Conservation (phyloP, 495 filamentous ascomycete species). For the Podospora tetraspora region DNA sequence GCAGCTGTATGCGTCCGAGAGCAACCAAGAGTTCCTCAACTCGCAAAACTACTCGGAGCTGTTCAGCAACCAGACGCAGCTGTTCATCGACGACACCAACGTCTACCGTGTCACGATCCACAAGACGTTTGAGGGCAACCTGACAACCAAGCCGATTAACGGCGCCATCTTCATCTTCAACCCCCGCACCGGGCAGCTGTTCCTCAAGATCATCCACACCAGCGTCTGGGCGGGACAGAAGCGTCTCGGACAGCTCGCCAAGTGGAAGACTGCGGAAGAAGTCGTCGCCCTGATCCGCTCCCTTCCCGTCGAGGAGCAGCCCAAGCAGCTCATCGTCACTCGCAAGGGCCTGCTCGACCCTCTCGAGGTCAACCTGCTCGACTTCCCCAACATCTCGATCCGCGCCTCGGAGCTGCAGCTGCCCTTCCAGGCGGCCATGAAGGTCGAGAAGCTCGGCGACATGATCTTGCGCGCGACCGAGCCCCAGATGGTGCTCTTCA, state of each 20-base stretch:
- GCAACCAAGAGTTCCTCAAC: constrained; percentile 98
- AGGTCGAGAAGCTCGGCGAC: constrained; percentile 97
- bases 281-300: constrained; percentile 96
- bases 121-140: constrained; percentile 98
- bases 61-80: constrained; percentile 97
- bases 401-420: constrained; percentile 96
- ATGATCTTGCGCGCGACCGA: constrained; percentile 98
- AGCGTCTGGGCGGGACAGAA: constrained; percentile 99
- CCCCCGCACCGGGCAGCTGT: constrained; percentile 92
- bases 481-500: constrained; percentile 99
- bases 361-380: constrained; percentile 91
- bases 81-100: constrained; percentile 99
- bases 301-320: constrained; percentile 95
- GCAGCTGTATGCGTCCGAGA: constrained; percentile 96
- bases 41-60: constrained; percentile 99
- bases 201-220: constrained; percentile 99
- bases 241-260: constrained; percentile 95
- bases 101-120: constrained; percentile 99
- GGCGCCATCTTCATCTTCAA: constrained; percentile 99
- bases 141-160: constrained; percentile 99
- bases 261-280: constrained; percentile 99
- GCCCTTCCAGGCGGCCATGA: constrained; percentile 99
- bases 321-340: constrained; percentile 98
- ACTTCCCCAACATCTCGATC: constrained; percentile 99
- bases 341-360: constrained; percentile 96